Evolutionary conservation across 2,329 filamentous ascomycete species (phyloP).

Genomic region (Aspergillus sp.): DNA sequence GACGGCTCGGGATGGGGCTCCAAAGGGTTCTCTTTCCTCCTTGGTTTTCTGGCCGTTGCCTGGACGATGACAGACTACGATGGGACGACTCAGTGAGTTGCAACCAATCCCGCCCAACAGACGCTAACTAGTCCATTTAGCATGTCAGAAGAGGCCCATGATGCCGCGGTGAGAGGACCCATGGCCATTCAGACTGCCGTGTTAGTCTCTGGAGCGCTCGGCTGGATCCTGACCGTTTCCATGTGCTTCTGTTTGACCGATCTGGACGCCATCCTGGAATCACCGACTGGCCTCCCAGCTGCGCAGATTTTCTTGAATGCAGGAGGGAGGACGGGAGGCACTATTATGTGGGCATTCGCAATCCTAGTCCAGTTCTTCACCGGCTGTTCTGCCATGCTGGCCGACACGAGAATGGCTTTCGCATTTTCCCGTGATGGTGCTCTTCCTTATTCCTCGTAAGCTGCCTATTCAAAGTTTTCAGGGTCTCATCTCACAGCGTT

Average conservation of each 20-base stretch:
- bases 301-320: conserved; percentile 54
- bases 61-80: conserved; percentile 61
- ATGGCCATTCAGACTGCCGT: conserved; percentile 51
- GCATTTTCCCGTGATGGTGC: conserved; percentile 52
- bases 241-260: conserved; percentile 56
- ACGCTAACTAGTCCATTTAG: conserved; percentile 17
- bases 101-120: too few relatives aligned
- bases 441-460: conserved; percentile 50
- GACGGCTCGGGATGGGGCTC: conserved; percentile 56
- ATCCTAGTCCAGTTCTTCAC: conserved; percentile 58
- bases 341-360: conserved; percentile 52
- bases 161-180: conserved; percentile 52
- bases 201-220: conserved; percentile 50
- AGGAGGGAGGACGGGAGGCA: conserved; percentile 47
- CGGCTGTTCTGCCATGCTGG: conserved; percentile 54
- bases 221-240: conserved; percentile 55
- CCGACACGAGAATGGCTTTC: conserved; percentile 54
- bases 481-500: background rate
- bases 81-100: conserved; percentile 51
- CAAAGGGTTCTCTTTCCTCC: conserved; percentile 52
- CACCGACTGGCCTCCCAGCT: conserved; percentile 52
- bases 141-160: conserved; percentile 59
- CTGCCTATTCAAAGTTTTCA: background rate
- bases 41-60: conserved; percentile 41
- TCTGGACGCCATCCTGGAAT: conserved; percentile 45